Evolutionary conservation across 2,329 filamentous ascomycete species (phyloP).

Genomic region (Thielaviopsis populi): DNA sequence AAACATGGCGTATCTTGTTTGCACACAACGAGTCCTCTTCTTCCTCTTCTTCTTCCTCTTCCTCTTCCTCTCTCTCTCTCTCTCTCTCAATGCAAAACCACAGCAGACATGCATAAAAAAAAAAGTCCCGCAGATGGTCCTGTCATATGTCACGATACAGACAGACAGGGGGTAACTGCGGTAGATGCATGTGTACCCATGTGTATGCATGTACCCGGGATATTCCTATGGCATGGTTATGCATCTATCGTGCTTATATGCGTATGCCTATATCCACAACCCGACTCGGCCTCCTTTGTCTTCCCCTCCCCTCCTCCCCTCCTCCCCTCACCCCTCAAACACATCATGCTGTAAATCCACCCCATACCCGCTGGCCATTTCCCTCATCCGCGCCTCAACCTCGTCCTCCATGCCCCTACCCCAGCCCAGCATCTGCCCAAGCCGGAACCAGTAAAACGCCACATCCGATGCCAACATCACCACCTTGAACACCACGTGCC

Average conservation of each 20-base stretch:
- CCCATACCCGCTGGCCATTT: slow-evolving; percentile 79
- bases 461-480: slow-evolving; percentile 66
- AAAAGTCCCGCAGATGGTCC: background rate
- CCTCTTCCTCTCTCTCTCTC: background rate
- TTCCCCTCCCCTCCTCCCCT: too few species aligned
- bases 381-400: slow-evolving; percentile 73
- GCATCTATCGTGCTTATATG: background rate
- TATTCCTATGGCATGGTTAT: background rate
- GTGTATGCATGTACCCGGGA: background rate
- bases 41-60: background rate
- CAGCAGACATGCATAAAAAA: background rate
- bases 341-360: slow-evolving; percentile 78
- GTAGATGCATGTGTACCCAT: background rate
- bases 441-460: slow-evolving; percentile 65
- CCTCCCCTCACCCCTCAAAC: slow-evolving; percentile 55
- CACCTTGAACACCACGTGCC: slow-evolving; percentile 66
- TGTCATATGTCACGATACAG: background rate
- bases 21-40: background rate
- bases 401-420: slow-evolving; percentile 89
- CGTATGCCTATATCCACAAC: background rate
- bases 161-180: background rate
- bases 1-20: background rate
- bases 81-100: too few species aligned
- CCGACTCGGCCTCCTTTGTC: too few species aligned
- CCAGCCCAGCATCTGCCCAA: slow-evolving; percentile 60